Evolutionary conservation across 257 asterid genomes (phyloP), one percentile per base, ranked within the genome.

Genomic region (Asclepias syriaca): DNA sequence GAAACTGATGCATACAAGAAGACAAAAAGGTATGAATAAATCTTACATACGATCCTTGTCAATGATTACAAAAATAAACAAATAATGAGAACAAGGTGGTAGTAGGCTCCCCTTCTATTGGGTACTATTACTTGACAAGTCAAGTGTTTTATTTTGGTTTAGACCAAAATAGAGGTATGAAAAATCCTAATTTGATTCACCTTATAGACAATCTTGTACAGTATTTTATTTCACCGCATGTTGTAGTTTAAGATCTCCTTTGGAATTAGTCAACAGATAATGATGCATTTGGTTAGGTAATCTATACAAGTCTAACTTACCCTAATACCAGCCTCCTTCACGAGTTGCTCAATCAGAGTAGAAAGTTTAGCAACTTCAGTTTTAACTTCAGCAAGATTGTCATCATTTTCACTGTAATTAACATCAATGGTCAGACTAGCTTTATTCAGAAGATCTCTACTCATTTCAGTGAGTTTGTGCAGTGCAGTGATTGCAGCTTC

Each of bases 401-500:
- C 79, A 13, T 16, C 50, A 1, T 67, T 51, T 0, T 72, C 49
- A 16, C 12, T 22, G 63, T 50, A 70, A 69, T 85, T 93, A 66
- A 75, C 73, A 49, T 84, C 83, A 2, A 73, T 3, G 75, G 82
- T 75, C 60, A 71, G 74, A 68, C 85, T 76, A 48, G 90, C 58
- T 72, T 74, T 81, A 19, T 76, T 66, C 77, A 89, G 54, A 77
- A 93, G 93, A 74, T 84, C 87, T 37, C 85, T 79, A 57, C 96
- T 93, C 88, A 93, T 80, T 65, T 87, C 96, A 3, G 90, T 77
- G 65, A 93, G 85, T 66, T 84, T 86, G 45, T 79, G 84, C 34
- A 93, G 86, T 0, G 96, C 96, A 71, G 78, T 72, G 1, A 86
- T 87, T 19, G 95, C 97, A 65, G 96, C 97, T 82, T 90, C 94